phyloP scores from a whole-genome alignment of 1,284 basidiomycete genomes.

The Naganishia sp. region DNA sequence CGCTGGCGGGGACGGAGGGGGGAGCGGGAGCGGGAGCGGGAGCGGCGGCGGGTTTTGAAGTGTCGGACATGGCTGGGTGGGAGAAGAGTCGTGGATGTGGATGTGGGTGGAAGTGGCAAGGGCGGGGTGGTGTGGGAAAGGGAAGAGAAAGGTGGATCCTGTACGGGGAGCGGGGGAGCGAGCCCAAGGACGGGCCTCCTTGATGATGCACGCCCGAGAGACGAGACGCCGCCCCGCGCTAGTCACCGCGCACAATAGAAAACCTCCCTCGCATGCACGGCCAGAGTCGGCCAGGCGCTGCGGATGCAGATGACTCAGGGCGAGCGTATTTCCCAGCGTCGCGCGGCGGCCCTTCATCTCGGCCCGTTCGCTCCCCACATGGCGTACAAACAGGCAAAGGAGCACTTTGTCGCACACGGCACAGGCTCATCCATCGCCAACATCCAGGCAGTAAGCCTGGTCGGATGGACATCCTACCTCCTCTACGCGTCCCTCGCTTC shows the following conservation, averaged over 20 bases:
- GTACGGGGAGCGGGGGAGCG: too few relatives aligned
- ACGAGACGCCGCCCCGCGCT: background rate
- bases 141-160: background rate
- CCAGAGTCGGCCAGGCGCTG: conserved; percentile 2
- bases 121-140: conserved; percentile 13
- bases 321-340: background rate
- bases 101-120: background rate
- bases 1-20: background rate
- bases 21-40: conserved; percentile 7
- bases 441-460: conserved; percentile 71
- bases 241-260: conserved; percentile 10
- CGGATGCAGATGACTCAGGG: conserved; percentile 19
- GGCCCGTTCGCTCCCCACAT: conserved; percentile 31
- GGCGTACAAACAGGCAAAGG: conserved; percentile 79
- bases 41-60: conserved; percentile 5
- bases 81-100: background rate
- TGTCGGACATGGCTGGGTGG: background rate
- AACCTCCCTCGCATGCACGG: background rate
- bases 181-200: too few relatives aligned
- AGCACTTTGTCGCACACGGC: conserved; percentile 80
- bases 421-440: conserved; percentile 73
- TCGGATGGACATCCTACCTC: conserved; percentile 71
- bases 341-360: background rate
- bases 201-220: too few relatives aligned
- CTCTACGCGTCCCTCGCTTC: conserved; percentile 62